phyloP scores from a whole-genome alignment of 164 flowering plant genomes.

The Aristolochia californica region DNA sequence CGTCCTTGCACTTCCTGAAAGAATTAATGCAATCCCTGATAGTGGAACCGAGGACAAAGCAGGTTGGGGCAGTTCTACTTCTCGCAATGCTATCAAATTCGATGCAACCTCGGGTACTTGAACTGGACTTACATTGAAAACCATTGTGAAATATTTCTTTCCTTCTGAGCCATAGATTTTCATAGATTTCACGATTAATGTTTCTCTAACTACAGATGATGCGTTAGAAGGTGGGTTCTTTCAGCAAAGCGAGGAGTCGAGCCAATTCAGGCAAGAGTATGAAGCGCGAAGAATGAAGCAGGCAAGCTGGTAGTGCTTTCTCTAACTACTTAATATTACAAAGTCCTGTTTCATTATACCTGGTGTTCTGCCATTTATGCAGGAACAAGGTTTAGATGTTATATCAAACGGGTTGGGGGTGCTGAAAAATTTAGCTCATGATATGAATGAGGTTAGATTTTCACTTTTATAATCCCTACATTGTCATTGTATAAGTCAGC shows the following conservation, averaged over 20 bases:
- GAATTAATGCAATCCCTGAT: conserved; percentile 85
- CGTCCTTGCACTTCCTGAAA: conserved; percentile 66
- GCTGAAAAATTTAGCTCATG: conserved; percentile 87
- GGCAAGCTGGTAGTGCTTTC: conserved; percentile 23
- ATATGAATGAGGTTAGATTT: conserved; percentile 85
- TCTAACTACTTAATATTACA: no score
- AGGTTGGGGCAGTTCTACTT: conserved; percentile 58
- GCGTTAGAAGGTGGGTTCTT: conserved; percentile 59
- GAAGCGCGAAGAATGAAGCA: conserved; percentile 89
- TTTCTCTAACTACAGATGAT: conserved; percentile 39
- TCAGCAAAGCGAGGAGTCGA: conserved; percentile 59
- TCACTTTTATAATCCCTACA: neutral
- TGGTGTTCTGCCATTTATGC: neutral
- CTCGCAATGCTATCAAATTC: conserved; percentile 63
- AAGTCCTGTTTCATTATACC: neutral
- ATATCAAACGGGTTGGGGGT: conserved; percentile 88
- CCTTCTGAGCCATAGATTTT: neutral
- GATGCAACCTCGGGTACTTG: conserved; percentile 49
- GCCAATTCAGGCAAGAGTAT: conserved; percentile 73
- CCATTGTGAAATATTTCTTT: neutral
- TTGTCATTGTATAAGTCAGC: neutral
- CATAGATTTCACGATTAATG: neutral
- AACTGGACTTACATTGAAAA: neutral
- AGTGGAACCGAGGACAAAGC: conserved; percentile 48
- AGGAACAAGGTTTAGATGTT: conserved; percentile 90